Percentiles rank a stretch among this genome's conserved stretches.
phyloP scores from a whole-genome alignment of 306 rosid genomes.

The Cicer judaicum region DNA sequence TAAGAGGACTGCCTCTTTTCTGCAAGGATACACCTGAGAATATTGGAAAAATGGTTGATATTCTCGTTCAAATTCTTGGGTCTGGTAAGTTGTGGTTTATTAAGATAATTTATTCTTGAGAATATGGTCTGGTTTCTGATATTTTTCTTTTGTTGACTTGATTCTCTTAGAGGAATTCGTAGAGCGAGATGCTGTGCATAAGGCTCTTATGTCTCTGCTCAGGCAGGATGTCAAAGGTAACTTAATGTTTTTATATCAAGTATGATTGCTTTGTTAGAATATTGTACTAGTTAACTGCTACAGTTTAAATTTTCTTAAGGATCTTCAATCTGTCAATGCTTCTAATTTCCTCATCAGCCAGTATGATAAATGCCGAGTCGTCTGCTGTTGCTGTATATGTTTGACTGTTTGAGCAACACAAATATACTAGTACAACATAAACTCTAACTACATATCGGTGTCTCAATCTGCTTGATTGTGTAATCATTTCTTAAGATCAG shows the following conservation, averaged over 20 bases:
- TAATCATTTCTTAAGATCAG: slow-evolving; percentile 4
- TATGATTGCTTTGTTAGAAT: not conserved
- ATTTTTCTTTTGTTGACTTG: slow-evolving; percentile 8
- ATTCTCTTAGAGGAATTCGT: slow-evolving; percentile 85
- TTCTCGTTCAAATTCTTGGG: slow-evolving; percentile 87
- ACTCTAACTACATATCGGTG: not conserved
- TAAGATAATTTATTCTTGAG: slow-evolving; percentile 11
- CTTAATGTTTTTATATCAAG: slow-evolving; percentile 19
- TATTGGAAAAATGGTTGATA: slow-evolving; percentile 87
- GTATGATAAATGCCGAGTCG: slow-evolving; percentile 27
- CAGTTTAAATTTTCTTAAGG: slow-evolving; percentile 4
- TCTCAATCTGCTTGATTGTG: slow-evolving; percentile 6
- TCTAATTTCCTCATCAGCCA: slow-evolving; percentile 12
- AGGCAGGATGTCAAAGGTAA: slow-evolving; percentile 97
- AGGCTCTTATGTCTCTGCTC: slow-evolving; percentile 94
- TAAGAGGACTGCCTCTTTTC: slow-evolving; percentile 97
- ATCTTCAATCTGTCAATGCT: slow-evolving; percentile 2
- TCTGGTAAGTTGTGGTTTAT: slow-evolving; percentile 60
- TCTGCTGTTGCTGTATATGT: not conserved
- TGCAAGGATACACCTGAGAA: slow-evolving; percentile 95
- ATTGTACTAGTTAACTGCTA: slow-evolving; percentile 23
- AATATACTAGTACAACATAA: not conserved
- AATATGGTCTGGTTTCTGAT: slow-evolving; percentile 45
- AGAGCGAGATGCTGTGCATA: slow-evolving; percentile 98
- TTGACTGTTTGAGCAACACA: not conserved